A percentile compares a stretch with the other conserved stretches of the same genome.
Conservation (phyloP, 345 rosid genomes). For the Sonneratia alba region DNA sequence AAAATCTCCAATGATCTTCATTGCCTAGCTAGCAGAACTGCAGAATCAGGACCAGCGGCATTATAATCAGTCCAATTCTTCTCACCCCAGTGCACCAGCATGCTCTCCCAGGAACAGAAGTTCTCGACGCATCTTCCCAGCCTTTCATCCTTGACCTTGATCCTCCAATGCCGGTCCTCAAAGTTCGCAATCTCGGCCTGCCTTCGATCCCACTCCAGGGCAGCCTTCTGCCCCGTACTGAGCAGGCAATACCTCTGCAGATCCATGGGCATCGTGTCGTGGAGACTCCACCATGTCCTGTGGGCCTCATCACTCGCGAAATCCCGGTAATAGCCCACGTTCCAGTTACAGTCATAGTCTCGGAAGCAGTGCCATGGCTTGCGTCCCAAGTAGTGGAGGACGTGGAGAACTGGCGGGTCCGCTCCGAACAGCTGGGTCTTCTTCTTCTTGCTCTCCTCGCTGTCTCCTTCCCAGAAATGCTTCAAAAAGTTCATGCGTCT, state of each 20-base stretch:
- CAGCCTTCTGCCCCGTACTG: constrained; percentile 37
- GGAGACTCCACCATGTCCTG: constrained; percentile 39
- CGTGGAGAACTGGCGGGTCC: constrained; percentile 32
- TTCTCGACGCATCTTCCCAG: constrained; percentile 26
- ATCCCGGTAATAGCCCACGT: constrained; percentile 22
- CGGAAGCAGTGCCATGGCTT: constrained; percentile 43
- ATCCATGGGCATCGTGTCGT: constrained; percentile 33
- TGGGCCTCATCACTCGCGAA: constrained; percentile 39
- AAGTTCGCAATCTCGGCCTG: constrained; percentile 28
- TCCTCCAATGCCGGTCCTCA: constrained; percentile 34
- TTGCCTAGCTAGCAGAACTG: too few relatives aligned
- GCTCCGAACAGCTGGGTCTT: constrained; percentile 31
- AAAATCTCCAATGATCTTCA: too few relatives aligned
- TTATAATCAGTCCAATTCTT: constrained; percentile 7
- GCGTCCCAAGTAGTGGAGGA: constrained; percentile 33
- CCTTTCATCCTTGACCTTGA: constrained; percentile 28
- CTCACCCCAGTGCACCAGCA: constrained; percentile 37
- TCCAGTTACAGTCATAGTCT: constrained; percentile 45
- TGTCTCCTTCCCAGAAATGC: constrained; percentile 40
- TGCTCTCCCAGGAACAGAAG: constrained; percentile 39
- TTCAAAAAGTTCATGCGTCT: constrained; percentile 38
- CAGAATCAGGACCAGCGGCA: not conserved
- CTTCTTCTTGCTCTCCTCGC: constrained; percentile 23
- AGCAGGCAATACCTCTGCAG: constrained; percentile 35
- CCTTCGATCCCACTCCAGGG: constrained; percentile 33